Evolutionary conservation across 1,139 yeast species (phyloP), one percentile per base, ranked within the genome.

Genomic region (Blastobotrys petasosporus): DNA sequence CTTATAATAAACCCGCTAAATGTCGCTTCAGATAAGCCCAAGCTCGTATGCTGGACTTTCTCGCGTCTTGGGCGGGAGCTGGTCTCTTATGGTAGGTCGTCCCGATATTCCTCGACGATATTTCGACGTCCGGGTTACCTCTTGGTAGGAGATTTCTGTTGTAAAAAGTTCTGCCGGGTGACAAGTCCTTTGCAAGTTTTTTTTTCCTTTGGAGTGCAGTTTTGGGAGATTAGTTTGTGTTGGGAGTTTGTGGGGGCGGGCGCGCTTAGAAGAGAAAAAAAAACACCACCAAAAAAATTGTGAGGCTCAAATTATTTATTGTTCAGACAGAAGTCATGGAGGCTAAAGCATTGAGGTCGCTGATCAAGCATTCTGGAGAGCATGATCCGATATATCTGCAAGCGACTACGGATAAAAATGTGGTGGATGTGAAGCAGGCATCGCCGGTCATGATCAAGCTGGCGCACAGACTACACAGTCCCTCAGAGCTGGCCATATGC

Each of bases 371-470:
- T 45, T 48, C 28, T 30, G 47, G 17, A 15, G 41, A 23, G 33
- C 45, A 45, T 5, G 50, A 51, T 13, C 49, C 56, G 1, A 45
- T 56, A 5, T 56, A 55, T 43, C 48, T 55, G n/a, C 59, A 55
- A 45, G 42, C 54, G 8, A 50, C 52, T 7, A 28, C 44, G 1
- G 28, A 30, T 10, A 32, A 37, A 17, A 32, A 42, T 2, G 37
- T 20, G 13, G 51, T 53, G 9, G 41, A 47, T 33, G 41, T 44
- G 13, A 23, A 52, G 40, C 37, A 50, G 42, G 33, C 52, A 15
- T 49, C 46, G 3, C 62, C 62, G 3, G 49, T 54, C 6, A 41
- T 59, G 42, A 46, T 59, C 15, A 53, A 56, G 4, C 45, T 60
- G 7, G 59, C 61, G 8, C 55, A 58, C 41, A 34, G 54, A 35